A percentile compares a stretch with the other conserved stretches of the same genome.
These are phyloP conservation scores for Stylonectria norvegica DNA, from an alignment of 2,329 filamentous ascomycete species.

Conservation along the genomic window DNA sequence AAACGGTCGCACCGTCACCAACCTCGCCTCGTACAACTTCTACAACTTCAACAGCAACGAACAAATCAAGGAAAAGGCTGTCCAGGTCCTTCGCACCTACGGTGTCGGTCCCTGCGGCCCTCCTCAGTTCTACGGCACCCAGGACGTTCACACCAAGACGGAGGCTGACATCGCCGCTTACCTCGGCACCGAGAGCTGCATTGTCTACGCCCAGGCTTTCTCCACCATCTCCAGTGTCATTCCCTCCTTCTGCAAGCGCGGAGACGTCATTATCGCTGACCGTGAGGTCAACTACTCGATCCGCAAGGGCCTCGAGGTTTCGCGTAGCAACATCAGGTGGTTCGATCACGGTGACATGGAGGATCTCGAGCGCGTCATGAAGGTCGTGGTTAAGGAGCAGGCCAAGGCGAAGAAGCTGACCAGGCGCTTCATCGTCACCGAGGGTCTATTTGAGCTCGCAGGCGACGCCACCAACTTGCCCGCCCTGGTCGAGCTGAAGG, in stretches of 20 bases:
- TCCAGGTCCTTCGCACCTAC: constrained; percentile 89
- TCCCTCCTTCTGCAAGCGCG: constrained; percentile 92
- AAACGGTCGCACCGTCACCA: constrained; percentile 86
- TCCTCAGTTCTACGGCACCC: constrained; percentile 96
- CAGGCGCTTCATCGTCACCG: constrained; percentile 90
- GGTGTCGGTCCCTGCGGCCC: constrained; percentile 96
- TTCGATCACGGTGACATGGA: constrained; percentile 96
- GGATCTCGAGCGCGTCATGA: constrained; percentile 81
- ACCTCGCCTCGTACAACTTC: constrained; percentile 93
- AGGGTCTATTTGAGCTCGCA: constrained; percentile 87
- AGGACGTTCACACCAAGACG: constrained; percentile 96
- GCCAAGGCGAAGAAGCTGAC: constrained; percentile 81
- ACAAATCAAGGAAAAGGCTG: constrained; percentile 88
- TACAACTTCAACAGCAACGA: constrained; percentile 97
- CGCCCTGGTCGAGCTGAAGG: constrained; percentile 87
- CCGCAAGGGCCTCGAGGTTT: constrained; percentile 90
- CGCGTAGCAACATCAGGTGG: constrained; percentile 86
- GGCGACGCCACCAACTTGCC: constrained; percentile 84
- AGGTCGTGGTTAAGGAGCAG: constrained; percentile 84
- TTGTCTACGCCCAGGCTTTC: constrained; percentile 94
- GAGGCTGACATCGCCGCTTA: constrained; percentile 91
- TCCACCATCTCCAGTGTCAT: constrained; percentile 97
- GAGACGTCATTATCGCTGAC: constrained; percentile 95
- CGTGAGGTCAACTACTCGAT: constrained; percentile 91
- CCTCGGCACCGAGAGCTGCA: constrained; percentile 81